Evolutionary conservation across 2,329 filamentous ascomycete species (phyloP).

Genomic region (Calonectria naviculata): DNA sequence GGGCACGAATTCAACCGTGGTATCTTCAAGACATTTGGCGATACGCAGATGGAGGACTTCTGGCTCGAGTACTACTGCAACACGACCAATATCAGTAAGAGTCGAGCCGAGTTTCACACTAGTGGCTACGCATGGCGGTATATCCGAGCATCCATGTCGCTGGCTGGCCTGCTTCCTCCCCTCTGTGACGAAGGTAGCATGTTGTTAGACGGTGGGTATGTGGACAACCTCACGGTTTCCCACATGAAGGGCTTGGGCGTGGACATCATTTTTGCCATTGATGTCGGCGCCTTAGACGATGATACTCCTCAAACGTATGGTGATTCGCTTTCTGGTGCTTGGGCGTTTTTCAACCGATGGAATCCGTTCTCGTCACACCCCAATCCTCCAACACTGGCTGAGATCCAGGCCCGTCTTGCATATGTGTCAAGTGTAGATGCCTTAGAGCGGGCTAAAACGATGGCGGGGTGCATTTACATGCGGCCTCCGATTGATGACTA

Average conservation of each 20-base stretch:
- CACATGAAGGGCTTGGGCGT: slow-evolving; percentile 97
- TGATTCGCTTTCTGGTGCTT: slow-evolving; percentile 93
- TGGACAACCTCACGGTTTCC: slow-evolving; percentile 95
- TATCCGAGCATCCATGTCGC: slow-evolving; percentile 94
- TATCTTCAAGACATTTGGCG: slow-evolving; percentile 98
- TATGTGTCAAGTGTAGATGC: slow-evolving; percentile 97
- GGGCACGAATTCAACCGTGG: slow-evolving; percentile 99
- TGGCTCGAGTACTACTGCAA: slow-evolving; percentile 99
- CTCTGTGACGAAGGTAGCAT: slow-evolving; percentile 97
- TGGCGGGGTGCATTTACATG: slow-evolving; percentile 95
- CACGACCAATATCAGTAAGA: slow-evolving; percentile 98
- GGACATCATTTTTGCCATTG: slow-evolving; percentile 94
- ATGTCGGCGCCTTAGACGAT: slow-evolving; percentile 93
- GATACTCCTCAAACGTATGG: slow-evolving; percentile 92
- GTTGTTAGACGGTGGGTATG: slow-evolving; percentile 95
- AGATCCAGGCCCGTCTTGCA: slow-evolving; percentile 94
- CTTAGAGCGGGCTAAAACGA: slow-evolving; percentile 90
- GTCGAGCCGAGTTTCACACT: slow-evolving; percentile 90
- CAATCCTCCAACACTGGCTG: slow-evolving; percentile 93
- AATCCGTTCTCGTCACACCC: slow-evolving; percentile 91
- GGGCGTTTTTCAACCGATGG: slow-evolving; percentile 96
- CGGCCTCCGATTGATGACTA: slow-evolving; percentile 93
- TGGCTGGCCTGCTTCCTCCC: slow-evolving; percentile 91
- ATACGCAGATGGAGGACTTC: slow-evolving; percentile 98
- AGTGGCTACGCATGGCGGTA: slow-evolving; percentile 98